These are phyloP conservation scores for Paecilomyces variotii DNA, from an alignment of 2,329 filamentous ascomycete species.

Conservation along the genomic window DNA sequence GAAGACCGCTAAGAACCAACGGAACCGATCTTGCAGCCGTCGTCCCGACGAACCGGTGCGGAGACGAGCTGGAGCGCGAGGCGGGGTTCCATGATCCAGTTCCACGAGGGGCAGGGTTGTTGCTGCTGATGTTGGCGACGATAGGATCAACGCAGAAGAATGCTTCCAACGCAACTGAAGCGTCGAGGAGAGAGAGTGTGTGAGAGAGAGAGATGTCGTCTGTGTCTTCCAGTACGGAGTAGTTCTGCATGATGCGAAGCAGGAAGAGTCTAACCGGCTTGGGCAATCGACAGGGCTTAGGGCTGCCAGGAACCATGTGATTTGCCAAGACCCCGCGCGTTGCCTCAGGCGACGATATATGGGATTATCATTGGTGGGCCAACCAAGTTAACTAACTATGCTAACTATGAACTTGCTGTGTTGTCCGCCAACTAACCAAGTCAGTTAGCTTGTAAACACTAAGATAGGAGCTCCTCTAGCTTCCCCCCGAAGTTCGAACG, in stretches of 20 bases:
- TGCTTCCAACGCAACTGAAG: no score
- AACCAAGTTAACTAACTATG: no score
- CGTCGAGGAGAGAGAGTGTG: no score
- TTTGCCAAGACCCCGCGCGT: background rate
- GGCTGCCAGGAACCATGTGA: background rate
- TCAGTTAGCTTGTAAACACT: background rate
- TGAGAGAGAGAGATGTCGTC: no score
- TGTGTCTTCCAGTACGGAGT: no score
- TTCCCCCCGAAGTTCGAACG: background rate
- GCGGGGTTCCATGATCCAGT: background rate
- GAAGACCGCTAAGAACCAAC: background rate
- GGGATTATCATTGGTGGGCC: background rate
- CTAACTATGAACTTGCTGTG: background rate
- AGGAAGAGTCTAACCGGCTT: background rate
- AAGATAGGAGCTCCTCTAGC: background rate
- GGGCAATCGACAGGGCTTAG: background rate
- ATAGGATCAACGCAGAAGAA: no score
- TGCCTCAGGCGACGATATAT: background rate
- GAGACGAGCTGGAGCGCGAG: conserved; percentile 4
- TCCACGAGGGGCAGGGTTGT: background rate
- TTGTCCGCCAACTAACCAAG: background rate
- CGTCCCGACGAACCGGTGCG: conserved; percentile 14
- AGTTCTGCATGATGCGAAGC: background rate
- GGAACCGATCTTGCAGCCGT: conserved; percentile 3
- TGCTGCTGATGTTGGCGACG: background rate